A percentile compares a stretch with the other conserved stretches of the same genome.
Evolutionary conservation across 352 stramenopile genomes (phyloP).

Genomic region (Hyaloperonospora brassicae): DNA sequence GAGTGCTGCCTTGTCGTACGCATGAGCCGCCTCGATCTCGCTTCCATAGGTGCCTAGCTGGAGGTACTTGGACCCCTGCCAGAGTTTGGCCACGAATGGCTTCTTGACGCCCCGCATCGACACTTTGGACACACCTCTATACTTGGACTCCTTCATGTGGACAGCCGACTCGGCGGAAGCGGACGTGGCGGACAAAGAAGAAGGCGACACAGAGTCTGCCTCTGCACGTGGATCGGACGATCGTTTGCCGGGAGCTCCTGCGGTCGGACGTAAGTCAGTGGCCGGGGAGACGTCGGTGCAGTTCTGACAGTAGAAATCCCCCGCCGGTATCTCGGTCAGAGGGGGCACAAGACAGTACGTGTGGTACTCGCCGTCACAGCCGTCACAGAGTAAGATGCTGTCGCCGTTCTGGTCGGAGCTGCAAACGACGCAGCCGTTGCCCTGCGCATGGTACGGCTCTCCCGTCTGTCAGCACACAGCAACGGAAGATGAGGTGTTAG

Average conservation of each 20-base stretch:
- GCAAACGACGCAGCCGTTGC: constrained; percentile 60
- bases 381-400: constrained; percentile 77
- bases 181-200: not conserved
- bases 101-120: constrained; percentile 76
- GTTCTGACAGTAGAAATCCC: constrained; percentile 80
- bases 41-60: constrained; percentile 64
- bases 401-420: constrained; percentile 64
- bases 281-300: constrained; percentile 35
- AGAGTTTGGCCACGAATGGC: constrained; percentile 69
- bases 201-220: not conserved
- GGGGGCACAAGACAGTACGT: constrained; percentile 75
- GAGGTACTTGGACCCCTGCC: constrained; percentile 54
- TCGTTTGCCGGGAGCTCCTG: not conserved
- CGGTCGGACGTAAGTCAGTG: not conserved
- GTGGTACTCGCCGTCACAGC: constrained; percentile 83
- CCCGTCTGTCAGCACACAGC: constrained; percentile 9
- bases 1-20: constrained; percentile 71
- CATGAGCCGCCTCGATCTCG: constrained; percentile 74
- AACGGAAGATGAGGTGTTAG: not conserved
- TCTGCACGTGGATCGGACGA: not conserved
- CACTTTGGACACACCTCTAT: constrained; percentile 71
- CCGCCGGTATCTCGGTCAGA: constrained; percentile 58
- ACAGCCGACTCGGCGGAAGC: constrained; percentile 21
- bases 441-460: constrained; percentile 22
- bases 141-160: constrained; percentile 68